A percentile compares a stretch with the other conserved stretches of the same genome.
Conservation (phyloP, 176 grass and related monocot genomes). For the Musa troglodytarum region DNA sequence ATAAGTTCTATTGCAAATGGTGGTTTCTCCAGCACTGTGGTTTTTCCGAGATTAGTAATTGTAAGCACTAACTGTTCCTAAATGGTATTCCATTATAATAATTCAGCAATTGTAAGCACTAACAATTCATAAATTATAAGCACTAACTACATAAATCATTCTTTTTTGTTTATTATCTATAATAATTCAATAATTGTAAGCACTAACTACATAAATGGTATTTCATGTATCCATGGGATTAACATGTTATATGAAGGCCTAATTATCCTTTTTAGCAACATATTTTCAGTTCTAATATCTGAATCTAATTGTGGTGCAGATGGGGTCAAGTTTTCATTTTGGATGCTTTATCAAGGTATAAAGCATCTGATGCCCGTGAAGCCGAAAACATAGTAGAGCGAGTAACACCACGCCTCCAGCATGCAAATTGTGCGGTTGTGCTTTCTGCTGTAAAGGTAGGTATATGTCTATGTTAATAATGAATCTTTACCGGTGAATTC, state of each 20-base stretch:
- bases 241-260: not conserved
- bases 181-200: too few species aligned
- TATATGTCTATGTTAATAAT: slow-evolving; percentile 20
- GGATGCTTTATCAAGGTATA: slow-evolving; percentile 93
- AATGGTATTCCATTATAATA: too few species aligned
- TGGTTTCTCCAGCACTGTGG: too few species aligned
- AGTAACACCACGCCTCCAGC: slow-evolving; percentile 93
- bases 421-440: slow-evolving; percentile 98
- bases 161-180: too few species aligned
- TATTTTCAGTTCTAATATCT: not conserved
- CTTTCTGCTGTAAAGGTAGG: slow-evolving; percentile 94
- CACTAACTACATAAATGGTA: not conserved
- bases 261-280: too few species aligned
- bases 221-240: not conserved
- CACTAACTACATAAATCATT: too few species aligned
- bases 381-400: slow-evolving; percentile 93
- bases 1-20: too few species aligned
- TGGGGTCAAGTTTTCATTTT: slow-evolving; percentile 99
- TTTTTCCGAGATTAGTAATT: too few species aligned
- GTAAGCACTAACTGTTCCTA: too few species aligned
- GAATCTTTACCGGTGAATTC: not conserved
- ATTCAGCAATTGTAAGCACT: too few species aligned
- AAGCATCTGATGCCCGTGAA: slow-evolving; percentile 89
- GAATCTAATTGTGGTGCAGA: slow-evolving; percentile 22
- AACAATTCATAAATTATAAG: too few species aligned